Evolutionary conservation across 352 stramenopile species (phyloP).

Genomic region (Hyaloperonospora arabidopsidis): DNA sequence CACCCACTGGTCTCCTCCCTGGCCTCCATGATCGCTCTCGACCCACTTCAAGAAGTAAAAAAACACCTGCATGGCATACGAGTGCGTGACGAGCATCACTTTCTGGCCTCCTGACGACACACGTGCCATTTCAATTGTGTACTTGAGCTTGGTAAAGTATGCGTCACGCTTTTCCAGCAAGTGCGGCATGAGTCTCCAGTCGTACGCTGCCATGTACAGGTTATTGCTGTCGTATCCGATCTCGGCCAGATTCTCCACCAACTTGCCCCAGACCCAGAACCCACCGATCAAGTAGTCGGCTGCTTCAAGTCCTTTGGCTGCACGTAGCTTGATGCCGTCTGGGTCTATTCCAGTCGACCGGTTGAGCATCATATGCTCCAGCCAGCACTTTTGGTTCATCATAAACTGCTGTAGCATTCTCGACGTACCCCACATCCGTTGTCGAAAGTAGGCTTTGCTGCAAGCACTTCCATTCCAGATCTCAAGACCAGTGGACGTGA

Average conservation of each 20-base stretch:
- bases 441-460: slow-evolving; percentile 81
- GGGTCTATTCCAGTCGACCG: slow-evolving; percentile 86
- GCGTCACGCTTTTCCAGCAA: slow-evolving; percentile 70
- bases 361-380: slow-evolving; percentile 90
- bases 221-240: slow-evolving; percentile 90
- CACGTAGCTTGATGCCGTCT: slow-evolving; percentile 59
- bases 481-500: slow-evolving; percentile 91
- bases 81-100: slow-evolving; percentile 89
- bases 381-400: slow-evolving; percentile 88
- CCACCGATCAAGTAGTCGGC: slow-evolving; percentile 91
- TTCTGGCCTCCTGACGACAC: slow-evolving; percentile 65
- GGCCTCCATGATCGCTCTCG: slow-evolving; percentile 71
- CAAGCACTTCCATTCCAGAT: slow-evolving; percentile 90
- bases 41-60: slow-evolving; percentile 95
- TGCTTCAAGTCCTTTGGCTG: slow-evolving; percentile 85
- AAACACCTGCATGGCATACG: slow-evolving; percentile 87
- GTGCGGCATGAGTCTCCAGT: slow-evolving; percentile 75
- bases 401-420: slow-evolving; percentile 86
- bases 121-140: slow-evolving; percentile 87
- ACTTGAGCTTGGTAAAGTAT: slow-evolving; percentile 91
- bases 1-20: slow-evolving; percentile 88
- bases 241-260: slow-evolving; percentile 85
- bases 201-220: slow-evolving; percentile 84
- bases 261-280: slow-evolving; percentile 93
- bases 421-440: slow-evolving; percentile 89